phyloP scores from a whole-genome alignment of 1,284 basidiomycete genomes.

The Cutaneotrichosporon sp. region DNA sequence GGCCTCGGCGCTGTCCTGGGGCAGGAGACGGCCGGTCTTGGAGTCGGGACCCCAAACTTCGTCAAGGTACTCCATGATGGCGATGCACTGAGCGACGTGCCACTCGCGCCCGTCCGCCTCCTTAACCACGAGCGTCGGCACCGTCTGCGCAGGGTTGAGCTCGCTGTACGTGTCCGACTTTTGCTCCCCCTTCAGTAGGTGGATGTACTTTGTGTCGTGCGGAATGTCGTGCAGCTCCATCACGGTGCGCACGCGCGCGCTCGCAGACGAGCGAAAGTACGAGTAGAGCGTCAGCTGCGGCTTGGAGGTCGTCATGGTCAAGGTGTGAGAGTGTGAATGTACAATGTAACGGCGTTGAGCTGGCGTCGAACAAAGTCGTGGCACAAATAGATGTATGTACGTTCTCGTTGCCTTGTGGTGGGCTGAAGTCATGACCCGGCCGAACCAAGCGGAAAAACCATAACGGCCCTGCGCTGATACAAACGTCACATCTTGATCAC shows the following conservation, averaged over 20 bases:
- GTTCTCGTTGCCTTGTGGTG: too few species aligned
- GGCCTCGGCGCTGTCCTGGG: not conserved
- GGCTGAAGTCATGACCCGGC: too few species aligned
- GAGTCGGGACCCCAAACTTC: constrained; percentile 6
- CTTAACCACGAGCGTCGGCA: constrained; percentile 11
- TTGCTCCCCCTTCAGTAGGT: constrained; percentile 18
- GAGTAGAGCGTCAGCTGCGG: constrained; percentile 14
- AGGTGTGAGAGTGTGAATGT: not conserved
- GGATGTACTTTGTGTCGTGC: constrained; percentile 8
- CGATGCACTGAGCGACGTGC: constrained; percentile 13
- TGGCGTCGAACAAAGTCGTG: too few species aligned
- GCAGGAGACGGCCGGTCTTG: constrained; percentile 5
- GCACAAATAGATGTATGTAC: too few species aligned
- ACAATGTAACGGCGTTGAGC: too few species aligned
- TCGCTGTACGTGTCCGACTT: constrained; percentile 2
- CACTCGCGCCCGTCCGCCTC: constrained; percentile 7
- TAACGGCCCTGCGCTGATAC: too few species aligned
- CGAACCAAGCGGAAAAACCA: too few species aligned
- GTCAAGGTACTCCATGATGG: constrained; percentile 20
- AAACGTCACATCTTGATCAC: too few species aligned
- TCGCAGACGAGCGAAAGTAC: constrained; percentile 19
- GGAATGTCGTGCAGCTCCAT: constrained; percentile 12
- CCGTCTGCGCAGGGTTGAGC: constrained; percentile 10
- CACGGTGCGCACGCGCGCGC: constrained; percentile 17
- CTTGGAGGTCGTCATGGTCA: not conserved